A percentile compares a stretch with the other conserved stretches of the same genome.
phyloP scores from a whole-genome alignment of 768 basidiomycete species.

The Filobasidium wieringae region DNA sequence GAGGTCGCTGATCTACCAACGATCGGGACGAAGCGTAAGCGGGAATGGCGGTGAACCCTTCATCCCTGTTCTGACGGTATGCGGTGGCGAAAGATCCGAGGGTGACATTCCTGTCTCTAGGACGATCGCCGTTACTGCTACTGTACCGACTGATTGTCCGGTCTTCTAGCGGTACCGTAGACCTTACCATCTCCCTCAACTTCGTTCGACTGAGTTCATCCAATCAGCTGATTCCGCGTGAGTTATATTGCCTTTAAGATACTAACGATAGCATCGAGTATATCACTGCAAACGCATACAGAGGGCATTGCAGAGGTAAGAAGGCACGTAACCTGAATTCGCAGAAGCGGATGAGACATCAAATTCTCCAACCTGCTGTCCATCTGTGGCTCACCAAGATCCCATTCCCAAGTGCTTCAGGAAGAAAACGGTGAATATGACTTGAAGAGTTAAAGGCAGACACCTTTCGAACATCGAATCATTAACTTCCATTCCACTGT shows the following conservation, averaged over 20 bases:
- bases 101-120: no score
- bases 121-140: not conserved
- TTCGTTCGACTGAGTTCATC: not conserved
- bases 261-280: slow-evolving; percentile 1
- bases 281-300: not conserved
- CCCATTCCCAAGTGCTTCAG: not conserved
- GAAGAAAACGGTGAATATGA: not conserved
- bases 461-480: not conserved
- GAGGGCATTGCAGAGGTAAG: not conserved
- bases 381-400: not conserved
- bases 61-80: not conserved
- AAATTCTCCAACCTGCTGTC: not conserved
- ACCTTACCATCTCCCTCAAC: not conserved
- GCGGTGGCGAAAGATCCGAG: not conserved
- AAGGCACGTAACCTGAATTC: not conserved
- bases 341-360: no score
- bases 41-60: not conserved
- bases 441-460: not conserved
- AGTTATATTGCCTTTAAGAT: not conserved
- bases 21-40: not conserved
- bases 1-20: not conserved
- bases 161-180: no score
- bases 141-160: not conserved
- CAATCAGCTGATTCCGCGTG: not conserved
- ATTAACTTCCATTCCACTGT: not conserved